These are phyloP conservation scores for Dendrocalamus sinicus DNA, from an alignment of 176 grass and related monocot genomes.

Conservation along the genomic window DNA sequence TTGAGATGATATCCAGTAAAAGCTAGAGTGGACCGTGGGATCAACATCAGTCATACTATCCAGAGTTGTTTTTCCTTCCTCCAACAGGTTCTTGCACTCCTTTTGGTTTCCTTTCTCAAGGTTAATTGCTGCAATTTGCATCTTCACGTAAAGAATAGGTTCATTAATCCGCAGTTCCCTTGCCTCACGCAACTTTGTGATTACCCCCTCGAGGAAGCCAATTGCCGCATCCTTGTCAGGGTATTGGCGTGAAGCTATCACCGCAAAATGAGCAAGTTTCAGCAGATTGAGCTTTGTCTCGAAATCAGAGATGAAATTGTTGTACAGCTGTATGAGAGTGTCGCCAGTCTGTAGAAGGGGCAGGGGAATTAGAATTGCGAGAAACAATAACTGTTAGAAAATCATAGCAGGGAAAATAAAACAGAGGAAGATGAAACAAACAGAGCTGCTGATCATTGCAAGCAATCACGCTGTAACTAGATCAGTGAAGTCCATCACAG, in stretches of 20 bases:
- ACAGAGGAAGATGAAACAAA: neutral
- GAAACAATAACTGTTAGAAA: neutral
- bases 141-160: constrained; percentile 79
- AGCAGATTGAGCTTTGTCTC: constrained; percentile 91
- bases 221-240: constrained; percentile 77
- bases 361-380: neutral
- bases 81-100: constrained; percentile 86
- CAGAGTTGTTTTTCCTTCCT: constrained; percentile 77
- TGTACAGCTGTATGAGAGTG: constrained; percentile 87
- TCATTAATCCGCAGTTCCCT: constrained; percentile 69
- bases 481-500: neutral
- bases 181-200: constrained; percentile 70
- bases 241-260: constrained; percentile 80
- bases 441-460: neutral
- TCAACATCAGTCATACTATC: constrained; percentile 93
- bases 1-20: constrained; percentile 90
- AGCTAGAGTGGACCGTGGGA: constrained; percentile 78
- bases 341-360: constrained; percentile 65
- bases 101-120: constrained; percentile 78
- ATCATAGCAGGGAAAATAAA: neutral
- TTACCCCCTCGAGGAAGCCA: constrained; percentile 73
- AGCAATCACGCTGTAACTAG: neutral
- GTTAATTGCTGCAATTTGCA: constrained; percentile 86
- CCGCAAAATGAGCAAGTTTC: constrained; percentile 84
- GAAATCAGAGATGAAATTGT: constrained; percentile 88